These are phyloP conservation scores for Microascus cirrosus DNA, from an alignment of 2,329 filamentous ascomycete genomes.

Conservation along the genomic window DNA sequence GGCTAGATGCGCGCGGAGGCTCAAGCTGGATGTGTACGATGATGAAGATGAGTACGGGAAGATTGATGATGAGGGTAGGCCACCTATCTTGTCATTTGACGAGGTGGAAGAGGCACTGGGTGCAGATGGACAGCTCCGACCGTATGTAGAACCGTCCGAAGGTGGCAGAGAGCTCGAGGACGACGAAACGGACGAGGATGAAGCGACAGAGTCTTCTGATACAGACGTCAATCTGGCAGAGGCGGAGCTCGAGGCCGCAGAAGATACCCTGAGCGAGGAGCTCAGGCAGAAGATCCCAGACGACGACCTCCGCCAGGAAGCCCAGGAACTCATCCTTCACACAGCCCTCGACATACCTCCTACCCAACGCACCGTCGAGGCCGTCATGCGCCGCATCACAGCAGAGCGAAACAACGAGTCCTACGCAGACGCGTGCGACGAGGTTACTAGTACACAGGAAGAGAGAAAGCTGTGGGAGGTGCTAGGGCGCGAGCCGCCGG, in stretches of 20 bases:
- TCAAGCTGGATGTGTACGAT: slow-evolving; percentile 35
- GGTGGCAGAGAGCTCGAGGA: slow-evolving; percentile 11
- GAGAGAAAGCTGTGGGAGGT: slow-evolving; percentile 32
- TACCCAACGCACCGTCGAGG: slow-evolving; percentile 20
- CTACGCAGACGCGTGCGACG: slow-evolving; percentile 30
- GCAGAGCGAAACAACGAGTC: slow-evolving; percentile 29
- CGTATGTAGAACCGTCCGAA: background rate
- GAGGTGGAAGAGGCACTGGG: slow-evolving; percentile 29
- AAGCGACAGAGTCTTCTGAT: background rate
- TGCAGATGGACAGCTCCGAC: background rate
- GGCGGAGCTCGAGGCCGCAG: slow-evolving; percentile 7
- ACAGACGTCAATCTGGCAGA: slow-evolving; percentile 2
- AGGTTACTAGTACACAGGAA: slow-evolving; percentile 24
- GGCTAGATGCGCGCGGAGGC: slow-evolving; percentile 33
- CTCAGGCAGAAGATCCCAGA: slow-evolving; percentile 10
- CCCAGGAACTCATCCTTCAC: slow-evolving; percentile 28
- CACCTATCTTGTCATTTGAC: slow-evolving; percentile 25
- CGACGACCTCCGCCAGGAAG: slow-evolving; percentile 24
- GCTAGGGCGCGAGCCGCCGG: slow-evolving; percentile 1
- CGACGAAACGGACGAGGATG: background rate
- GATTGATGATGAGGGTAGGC: slow-evolving; percentile 13
- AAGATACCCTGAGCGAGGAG: slow-evolving; percentile 7
- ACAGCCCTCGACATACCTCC: slow-evolving; percentile 27
- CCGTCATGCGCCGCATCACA: slow-evolving; percentile 25
- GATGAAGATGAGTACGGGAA: slow-evolving; percentile 13